Evolutionary conservation across 176 grass and related monocot species (phyloP).

Genomic region (Aegilops speltoides): DNA sequence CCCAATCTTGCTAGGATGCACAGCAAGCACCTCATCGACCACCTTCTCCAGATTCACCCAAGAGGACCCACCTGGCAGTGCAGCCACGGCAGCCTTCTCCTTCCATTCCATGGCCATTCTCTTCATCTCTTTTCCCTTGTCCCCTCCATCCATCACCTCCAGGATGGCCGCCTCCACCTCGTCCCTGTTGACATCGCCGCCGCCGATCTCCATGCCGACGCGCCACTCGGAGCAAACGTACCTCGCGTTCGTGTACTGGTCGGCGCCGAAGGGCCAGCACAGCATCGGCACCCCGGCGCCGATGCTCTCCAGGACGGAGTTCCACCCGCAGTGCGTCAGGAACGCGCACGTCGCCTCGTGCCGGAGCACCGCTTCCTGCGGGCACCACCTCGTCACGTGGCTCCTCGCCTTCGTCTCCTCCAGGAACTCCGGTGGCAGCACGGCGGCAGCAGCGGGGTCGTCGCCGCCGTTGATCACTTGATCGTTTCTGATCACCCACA

Average conservation of each 20-base stretch:
- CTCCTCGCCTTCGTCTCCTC: background rate
- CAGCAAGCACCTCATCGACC: background rate
- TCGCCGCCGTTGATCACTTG: background rate
- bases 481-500: conserved; percentile 30
- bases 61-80: background rate
- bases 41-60: conserved; percentile 4
- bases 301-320: conserved; percentile 37
- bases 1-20: background rate
- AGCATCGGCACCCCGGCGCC: background rate
- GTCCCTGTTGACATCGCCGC: background rate
- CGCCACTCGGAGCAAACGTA: background rate
- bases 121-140: background rate
- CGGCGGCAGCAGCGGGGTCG: background rate
- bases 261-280: background rate
- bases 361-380: conserved; percentile 31
- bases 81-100: background rate
- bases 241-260: background rate
- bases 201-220: background rate
- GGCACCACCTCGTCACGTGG: conserved; percentile 39
- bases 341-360: conserved; percentile 18
- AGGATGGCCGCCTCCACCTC: conserved; percentile 11
- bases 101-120: conserved; percentile 17
- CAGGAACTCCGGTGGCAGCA: background rate
- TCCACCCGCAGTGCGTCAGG: conserved; percentile 61
- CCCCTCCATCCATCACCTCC: conserved; percentile 14